Percentiles rank a stretch among this genome's conserved stretches.
Evolutionary conservation across 768 basidiomycete species (phyloP).

Genomic region (Agaricus sinodeliciosus): DNA sequence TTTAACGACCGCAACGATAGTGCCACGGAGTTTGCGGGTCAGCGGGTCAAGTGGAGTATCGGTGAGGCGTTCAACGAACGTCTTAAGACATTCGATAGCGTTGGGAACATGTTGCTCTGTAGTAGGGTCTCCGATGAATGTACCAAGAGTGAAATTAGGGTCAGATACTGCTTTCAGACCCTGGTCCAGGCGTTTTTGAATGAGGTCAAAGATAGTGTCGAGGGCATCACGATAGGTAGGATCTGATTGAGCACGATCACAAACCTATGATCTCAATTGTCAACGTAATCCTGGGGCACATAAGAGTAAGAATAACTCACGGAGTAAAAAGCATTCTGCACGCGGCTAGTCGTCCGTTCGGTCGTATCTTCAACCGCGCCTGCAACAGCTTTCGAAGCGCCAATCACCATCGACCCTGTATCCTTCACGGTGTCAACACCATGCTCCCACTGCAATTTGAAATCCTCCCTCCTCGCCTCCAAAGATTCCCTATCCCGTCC

Average conservation of each 20-base stretch:
- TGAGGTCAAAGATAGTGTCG: conserved; percentile 47
- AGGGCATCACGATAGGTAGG: conserved; percentile 51
- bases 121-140: conserved; percentile 56
- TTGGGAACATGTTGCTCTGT: conserved; percentile 54
- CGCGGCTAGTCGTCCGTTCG: conserved; percentile 31
- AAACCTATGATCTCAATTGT: conserved; percentile 33
- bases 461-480: conserved; percentile 40
- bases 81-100: conserved; percentile 44
- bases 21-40: conserved; percentile 32
- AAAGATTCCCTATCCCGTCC: conserved; percentile 47
- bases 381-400: conserved; percentile 37
- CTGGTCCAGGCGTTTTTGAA: conserved; percentile 50
- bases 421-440: conserved; percentile 61
- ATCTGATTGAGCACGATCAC: conserved; percentile 58
- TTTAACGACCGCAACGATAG: conserved; percentile 41
- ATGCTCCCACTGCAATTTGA: conserved; percentile 53
- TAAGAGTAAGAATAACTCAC: conserved; percentile 22
- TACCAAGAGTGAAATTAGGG: conserved; percentile 41
- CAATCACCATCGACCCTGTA: conserved; percentile 51
- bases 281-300: not conserved
- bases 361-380: conserved; percentile 36
- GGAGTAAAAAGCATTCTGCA: conserved; percentile 48
- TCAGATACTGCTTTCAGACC: conserved; percentile 43
- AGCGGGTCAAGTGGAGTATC: conserved; percentile 45
- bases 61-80: conserved; percentile 45